A percentile compares a stretch with the other conserved stretches of the same genome.
Conservation (phyloP, 2,329 filamentous ascomycete species). For the Elsinoe ampelina region DNA sequence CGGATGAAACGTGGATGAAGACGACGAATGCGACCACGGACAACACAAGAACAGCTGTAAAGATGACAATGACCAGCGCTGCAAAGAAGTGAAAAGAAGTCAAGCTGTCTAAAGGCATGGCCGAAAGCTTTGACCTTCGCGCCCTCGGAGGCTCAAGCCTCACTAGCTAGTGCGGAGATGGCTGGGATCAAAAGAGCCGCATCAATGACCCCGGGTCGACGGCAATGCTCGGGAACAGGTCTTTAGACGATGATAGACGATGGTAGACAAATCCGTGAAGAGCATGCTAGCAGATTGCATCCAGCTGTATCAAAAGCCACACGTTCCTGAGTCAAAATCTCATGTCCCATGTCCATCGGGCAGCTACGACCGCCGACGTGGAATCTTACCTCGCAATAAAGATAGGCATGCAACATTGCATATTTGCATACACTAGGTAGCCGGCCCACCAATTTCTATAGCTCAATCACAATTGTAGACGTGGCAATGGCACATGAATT, state of each 20-base stretch:
- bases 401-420: no score
- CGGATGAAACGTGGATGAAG: background rate
- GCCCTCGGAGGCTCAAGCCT: background rate
- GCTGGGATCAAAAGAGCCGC: background rate
- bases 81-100: slow-evolving; percentile 3
- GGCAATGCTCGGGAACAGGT: background rate
- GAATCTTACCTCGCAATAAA: no score
- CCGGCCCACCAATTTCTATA: no score
- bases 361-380: no score
- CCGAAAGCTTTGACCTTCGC: background rate
- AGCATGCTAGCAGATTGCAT: no score
- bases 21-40: background rate
- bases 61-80: background rate
- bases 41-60: background rate
- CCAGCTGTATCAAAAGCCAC: no score
- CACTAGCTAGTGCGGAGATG: slow-evolving; percentile 8
- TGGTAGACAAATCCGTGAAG: background rate
- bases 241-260: background rate
- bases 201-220: no score
- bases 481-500: background rate
- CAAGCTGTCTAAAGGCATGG: background rate
- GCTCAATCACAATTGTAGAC: background rate
- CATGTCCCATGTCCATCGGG: no score
- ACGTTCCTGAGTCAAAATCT: no score
- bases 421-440: no score